These are phyloP conservation scores for Aspergillus fumigatus DNA, from an alignment of 2,329 filamentous ascomycete species.

Conservation along the genomic window DNA sequence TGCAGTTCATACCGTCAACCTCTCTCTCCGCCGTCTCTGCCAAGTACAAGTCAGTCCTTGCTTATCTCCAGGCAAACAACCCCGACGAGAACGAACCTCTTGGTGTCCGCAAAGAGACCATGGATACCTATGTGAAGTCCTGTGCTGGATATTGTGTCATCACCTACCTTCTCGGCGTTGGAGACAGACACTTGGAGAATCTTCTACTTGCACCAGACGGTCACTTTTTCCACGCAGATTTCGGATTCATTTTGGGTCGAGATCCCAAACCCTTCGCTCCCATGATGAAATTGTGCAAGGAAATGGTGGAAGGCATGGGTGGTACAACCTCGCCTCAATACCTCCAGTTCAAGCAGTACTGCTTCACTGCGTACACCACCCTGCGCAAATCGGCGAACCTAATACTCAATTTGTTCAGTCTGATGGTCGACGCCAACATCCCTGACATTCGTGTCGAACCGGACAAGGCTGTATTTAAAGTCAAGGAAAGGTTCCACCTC, in stretches of 20 bases:
- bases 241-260: conserved; percentile 94
- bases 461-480: conserved; percentile 90
- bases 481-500: conserved; percentile 88
- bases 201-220: conserved; percentile 83
- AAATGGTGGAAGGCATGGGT: conserved; percentile 99
- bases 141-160: conserved; percentile 98
- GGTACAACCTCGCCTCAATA: conserved; percentile 78
- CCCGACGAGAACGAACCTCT: conserved; percentile 77
- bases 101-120: conserved; percentile 82
- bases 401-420: conserved; percentile 88
- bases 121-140: conserved; percentile 93
- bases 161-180: conserved; percentile 93
- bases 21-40: conserved; percentile 76
- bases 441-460: conserved; percentile 90
- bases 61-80: conserved; percentile 84
- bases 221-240: conserved; percentile 98
- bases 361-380: conserved; percentile 89
- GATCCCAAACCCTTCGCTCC: conserved; percentile 97
- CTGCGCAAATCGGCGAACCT: conserved; percentile 84
- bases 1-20: conserved; percentile 87
- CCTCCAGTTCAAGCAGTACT: conserved; percentile 87
- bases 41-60: conserved; percentile 74
- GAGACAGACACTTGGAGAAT: conserved; percentile 93
- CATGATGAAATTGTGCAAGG: conserved; percentile 91
- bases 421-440: conserved; percentile 98